Evolutionary conservation across 2,329 filamentous ascomycete species (phyloP).

Genomic region (Clonostachys solani): DNA sequence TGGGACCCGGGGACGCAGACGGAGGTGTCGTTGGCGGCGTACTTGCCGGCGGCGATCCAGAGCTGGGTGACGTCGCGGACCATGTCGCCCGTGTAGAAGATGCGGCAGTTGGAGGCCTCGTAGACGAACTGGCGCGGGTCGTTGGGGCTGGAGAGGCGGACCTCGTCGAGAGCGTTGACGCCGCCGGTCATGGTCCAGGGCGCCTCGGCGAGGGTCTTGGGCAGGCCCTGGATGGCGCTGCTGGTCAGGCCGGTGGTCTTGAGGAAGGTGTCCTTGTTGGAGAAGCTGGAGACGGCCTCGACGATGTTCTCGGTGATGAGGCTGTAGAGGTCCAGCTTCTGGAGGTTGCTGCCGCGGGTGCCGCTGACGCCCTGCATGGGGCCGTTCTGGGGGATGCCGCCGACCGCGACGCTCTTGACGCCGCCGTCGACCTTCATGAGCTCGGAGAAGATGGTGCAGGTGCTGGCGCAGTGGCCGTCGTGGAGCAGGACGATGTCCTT

Average conservation of each 20-base stretch:
- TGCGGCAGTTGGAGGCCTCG: slow-evolving; percentile 1
- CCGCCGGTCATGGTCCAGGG: neutral
- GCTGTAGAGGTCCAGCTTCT: neutral
- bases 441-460: slow-evolving; percentile 54
- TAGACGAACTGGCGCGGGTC: slow-evolving; percentile 1
- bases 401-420: slow-evolving; percentile 52
- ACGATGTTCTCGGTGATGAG: neutral
- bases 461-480: slow-evolving; percentile 55
- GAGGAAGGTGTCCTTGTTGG: neutral
- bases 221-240: neutral
- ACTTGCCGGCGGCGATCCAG: neutral
- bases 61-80: neutral
- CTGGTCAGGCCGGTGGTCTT: neutral
- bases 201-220: neutral
- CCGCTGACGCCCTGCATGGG: slow-evolving; percentile 58
- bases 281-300: neutral
- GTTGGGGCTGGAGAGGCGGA: neutral
- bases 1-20: neutral
- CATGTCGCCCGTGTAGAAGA: slow-evolving; percentile 1
- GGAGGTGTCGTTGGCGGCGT: neutral
- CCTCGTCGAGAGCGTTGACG: neutral
- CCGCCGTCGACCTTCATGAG: slow-evolving; percentile 46
- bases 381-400: slow-evolving; percentile 43
- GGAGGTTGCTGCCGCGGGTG: slow-evolving; percentile 42
- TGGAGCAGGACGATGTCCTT: slow-evolving; percentile 38